Evolutionary conservation across 176 grass and related monocot species (phyloP), one percentile per base, ranked within the genome.

Genomic region (Secale cereale): DNA sequence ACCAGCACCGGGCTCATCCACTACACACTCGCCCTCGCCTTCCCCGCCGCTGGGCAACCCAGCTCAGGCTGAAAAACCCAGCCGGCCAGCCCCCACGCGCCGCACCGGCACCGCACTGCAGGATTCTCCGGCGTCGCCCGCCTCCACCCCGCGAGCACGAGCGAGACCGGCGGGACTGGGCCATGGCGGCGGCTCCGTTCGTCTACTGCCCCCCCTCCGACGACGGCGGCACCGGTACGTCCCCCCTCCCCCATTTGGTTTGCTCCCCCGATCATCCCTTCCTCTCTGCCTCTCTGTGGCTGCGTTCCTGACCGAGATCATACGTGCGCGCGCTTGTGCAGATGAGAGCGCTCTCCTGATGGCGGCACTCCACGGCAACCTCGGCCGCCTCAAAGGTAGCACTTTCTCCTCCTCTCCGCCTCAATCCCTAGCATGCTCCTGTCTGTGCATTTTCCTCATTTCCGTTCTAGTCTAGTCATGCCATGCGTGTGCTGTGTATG

Each of bases 351-450:
- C 28, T 10, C 63, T 81, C 63, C 17, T 81, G 19, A 81, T 33
- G 63, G 79, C 79, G 28, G 79, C 41, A 9, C 7, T 73, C 23
- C 54, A 83, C 35, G 81, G 81, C 36, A 11, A 83, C 36, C 81
- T 83, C 26, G 35, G 15, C 33, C 50, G 69, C 33, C 25, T 83
- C 36, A 83, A 83, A 83, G 69, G 81, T 83, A 37, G 64, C 52
- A 8, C 52, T 22, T 20, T 56, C 52, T 25, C 28, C 1, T 1
- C 43, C 19, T 3, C 3, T 26, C 11, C 19, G 14, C 15, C 46
- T 17, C 46, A 15, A 50, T 50, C 46, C 45, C 45, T 16, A 5
- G 45, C 45, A 16, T 48, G 45, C 45, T 16, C 43, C 80, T 70
- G 35, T 36, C 79, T 68, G 39, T 40, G 8, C 50, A 19, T 23